Evolutionary conservation across 495 filamentous ascomycete genomes (phyloP).

Genomic region (Annulohypoxylon moriforme): DNA sequence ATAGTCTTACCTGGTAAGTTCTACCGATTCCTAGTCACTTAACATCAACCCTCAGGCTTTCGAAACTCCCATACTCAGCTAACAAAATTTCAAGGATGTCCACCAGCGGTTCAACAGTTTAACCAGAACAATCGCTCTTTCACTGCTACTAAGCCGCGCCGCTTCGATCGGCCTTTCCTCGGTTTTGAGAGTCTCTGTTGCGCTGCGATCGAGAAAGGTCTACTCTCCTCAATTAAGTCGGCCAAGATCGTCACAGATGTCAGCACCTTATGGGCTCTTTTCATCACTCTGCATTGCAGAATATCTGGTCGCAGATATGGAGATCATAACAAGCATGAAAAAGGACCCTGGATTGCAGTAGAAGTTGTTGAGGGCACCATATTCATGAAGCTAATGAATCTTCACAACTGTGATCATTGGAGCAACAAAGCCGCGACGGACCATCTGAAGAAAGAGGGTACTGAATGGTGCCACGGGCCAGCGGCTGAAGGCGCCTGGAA

Average conservation of each 20-base stretch:
- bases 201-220: neutral
- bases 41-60: neutral
- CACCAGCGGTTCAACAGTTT: neutral
- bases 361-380: neutral
- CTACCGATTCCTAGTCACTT: neutral
- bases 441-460: neutral
- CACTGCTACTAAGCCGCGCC: neutral
- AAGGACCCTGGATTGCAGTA: neutral
- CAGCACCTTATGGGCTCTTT: neutral
- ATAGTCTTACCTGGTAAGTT: slow-evolving; percentile 5
- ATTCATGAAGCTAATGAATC: slow-evolving; percentile 12
- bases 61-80: neutral
- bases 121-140: neutral
- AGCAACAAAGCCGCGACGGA: neutral
- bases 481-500: neutral
- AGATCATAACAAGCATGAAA: neutral
- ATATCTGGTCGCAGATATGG: neutral
- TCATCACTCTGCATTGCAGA: neutral
- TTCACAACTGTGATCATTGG: neutral
- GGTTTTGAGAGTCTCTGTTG: slow-evolving; percentile 4
- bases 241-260: slow-evolving; percentile 9
- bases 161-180: neutral
- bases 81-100: slow-evolving; percentile 3
- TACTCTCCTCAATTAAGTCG: neutral
- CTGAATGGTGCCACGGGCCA: neutral